Conservation (phyloP, 805 yeast genomes). For the Metschnikowia henanensis region DNA sequence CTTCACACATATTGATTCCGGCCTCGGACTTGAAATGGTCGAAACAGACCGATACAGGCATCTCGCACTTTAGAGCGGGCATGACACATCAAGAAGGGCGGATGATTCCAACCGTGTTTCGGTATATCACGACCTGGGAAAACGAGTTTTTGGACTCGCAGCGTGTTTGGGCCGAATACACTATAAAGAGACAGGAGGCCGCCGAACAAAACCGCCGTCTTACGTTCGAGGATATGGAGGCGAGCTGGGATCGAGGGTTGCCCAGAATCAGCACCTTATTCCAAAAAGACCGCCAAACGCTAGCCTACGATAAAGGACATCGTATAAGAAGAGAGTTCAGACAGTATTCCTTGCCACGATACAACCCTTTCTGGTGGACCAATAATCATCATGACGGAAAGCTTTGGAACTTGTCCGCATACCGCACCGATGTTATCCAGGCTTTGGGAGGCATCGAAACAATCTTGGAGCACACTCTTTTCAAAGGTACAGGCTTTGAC, state of each 20-base stretch:
- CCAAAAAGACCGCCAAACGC: slow-evolving; percentile 91
- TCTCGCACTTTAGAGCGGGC: slow-evolving; percentile 92
- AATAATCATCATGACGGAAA: slow-evolving; percentile 92
- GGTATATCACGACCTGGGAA: slow-evolving; percentile 96
- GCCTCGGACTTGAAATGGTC: slow-evolving; percentile 92
- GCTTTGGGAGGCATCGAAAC: slow-evolving; percentile 98
- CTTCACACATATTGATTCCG: slow-evolving; percentile 93
- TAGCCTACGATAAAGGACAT: slow-evolving; percentile 95
- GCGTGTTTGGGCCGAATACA: slow-evolving; percentile 97
- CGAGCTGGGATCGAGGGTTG: slow-evolving; percentile 94
- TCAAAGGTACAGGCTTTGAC: slow-evolving; percentile 96
- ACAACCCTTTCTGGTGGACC: slow-evolving; percentile 97
- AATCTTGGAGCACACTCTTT: slow-evolving; percentile 89
- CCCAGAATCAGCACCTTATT: slow-evolving; percentile 95
- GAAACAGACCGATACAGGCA: slow-evolving; percentile 89
- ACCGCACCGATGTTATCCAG: slow-evolving; percentile 94
- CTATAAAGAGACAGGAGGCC: slow-evolving; percentile 86
- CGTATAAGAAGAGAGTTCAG: slow-evolving; percentile 79
- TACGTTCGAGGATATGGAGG: slow-evolving; percentile 91
- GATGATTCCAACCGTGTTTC: slow-evolving; percentile 87
- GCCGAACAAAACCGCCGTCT: slow-evolving; percentile 79
- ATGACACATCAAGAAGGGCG: slow-evolving; percentile 81
- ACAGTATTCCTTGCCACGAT: slow-evolving; percentile 67
- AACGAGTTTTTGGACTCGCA: slow-evolving; percentile 93
- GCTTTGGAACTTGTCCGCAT: slow-evolving; percentile 89